Conservation (phyloP, 176 grass and related monocot species). For the Alopecurus myosuroides region DNA sequence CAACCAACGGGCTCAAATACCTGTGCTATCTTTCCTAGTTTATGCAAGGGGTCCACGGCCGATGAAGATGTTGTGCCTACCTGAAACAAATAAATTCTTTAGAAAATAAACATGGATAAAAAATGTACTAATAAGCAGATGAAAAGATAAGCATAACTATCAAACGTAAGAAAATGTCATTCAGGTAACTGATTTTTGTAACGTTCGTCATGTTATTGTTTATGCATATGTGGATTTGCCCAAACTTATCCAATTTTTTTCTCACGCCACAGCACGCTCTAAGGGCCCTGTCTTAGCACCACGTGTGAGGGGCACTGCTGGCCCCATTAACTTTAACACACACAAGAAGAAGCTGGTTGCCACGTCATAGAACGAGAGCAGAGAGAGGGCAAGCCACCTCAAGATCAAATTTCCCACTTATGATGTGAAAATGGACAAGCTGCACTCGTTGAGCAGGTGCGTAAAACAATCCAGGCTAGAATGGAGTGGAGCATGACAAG, state of each 20-base stretch:
- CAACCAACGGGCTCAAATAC: slow-evolving; percentile 13
- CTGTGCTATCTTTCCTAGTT: slow-evolving; percentile 60
- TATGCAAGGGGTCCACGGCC: slow-evolving; percentile 56
- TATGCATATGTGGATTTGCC: neutral
- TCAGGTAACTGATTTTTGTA: neutral
- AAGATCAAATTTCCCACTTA: too few relatives aligned
- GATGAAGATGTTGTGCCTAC: slow-evolving; percentile 75
- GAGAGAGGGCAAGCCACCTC: too few relatives aligned
- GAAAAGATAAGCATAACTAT: neutral
- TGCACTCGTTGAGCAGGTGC: too few relatives aligned
- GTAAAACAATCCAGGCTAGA: too few relatives aligned
- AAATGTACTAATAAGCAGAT: neutral
- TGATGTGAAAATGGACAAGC: too few relatives aligned
- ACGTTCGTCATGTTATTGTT: neutral
- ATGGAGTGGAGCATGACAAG: too few relatives aligned
- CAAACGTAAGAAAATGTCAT: neutral
- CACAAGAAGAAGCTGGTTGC: too few relatives aligned
- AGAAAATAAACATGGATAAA: neutral
- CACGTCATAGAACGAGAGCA: too few relatives aligned
- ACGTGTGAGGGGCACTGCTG: too few relatives aligned
- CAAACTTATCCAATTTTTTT: too few relatives aligned
- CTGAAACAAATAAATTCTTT: slow-evolving; percentile 31
- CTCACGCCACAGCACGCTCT: too few relatives aligned
- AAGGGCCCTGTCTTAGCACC: neutral
- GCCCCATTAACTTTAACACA: too few relatives aligned